phyloP scores from a whole-genome alignment of 352 stramenopile genomes.

The Phytopythium aichiense region DNA sequence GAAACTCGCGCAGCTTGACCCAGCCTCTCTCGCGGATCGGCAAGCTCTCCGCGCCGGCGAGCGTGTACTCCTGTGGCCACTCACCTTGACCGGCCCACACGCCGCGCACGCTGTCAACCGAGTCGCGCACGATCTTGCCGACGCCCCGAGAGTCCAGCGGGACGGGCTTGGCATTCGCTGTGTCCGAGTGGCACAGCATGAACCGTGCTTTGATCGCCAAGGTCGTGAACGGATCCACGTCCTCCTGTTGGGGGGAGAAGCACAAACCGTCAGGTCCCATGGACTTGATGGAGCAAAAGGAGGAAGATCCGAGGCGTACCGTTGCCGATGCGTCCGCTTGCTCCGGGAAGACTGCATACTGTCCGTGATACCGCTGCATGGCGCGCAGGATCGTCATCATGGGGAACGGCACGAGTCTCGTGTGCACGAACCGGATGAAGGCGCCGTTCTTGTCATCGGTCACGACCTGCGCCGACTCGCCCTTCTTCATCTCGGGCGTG shows the following conservation, averaged over 20 bases:
- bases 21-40: conserved; percentile 35
- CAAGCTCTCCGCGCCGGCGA: conserved; percentile 15
- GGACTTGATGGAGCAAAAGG: not conserved
- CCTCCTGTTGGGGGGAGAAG: not conserved
- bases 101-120: not conserved
- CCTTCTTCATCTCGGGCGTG: conserved; percentile 14
- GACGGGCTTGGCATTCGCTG: not conserved
- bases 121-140: not conserved
- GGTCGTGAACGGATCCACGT: not conserved
- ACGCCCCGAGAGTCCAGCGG: conserved; percentile 1
- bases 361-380: conserved; percentile 17
- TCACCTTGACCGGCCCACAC: conserved; percentile 29
- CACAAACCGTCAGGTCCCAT: not conserved
- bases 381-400: conserved; percentile 17
- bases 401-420: conserved; percentile 20
- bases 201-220: conserved; percentile 1
- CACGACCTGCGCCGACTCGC: conserved; percentile 22
- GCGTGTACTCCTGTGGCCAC: conserved; percentile 27
- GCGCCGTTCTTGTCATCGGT: conserved; percentile 15
- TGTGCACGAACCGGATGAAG: conserved; percentile 25
- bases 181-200: not conserved
- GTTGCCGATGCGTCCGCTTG: not conserved
- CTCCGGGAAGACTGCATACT: not conserved
- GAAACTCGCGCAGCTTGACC: not conserved
- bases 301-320: not conserved